A percentile compares a stretch with the other conserved stretches of the same genome.
These are phyloP conservation scores for Entrophospora sp. DNA, from an alignment of 192 early-diverging fungal genomes.

Conservation along the genomic window DNA sequence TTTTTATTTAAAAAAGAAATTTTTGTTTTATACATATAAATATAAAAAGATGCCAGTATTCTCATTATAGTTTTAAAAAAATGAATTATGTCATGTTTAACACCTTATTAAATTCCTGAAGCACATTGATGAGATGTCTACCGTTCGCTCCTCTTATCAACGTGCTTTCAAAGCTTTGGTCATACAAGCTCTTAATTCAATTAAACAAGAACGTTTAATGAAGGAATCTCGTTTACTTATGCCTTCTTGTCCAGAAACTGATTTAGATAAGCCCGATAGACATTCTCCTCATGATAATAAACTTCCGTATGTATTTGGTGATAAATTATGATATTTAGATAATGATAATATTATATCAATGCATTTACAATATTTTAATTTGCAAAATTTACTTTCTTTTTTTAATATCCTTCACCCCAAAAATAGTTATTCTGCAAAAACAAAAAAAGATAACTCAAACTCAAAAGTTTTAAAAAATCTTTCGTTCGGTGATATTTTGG, in stretches of 20 bases:
- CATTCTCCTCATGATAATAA: slow-evolving; percentile 20
- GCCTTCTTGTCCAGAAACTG: slow-evolving; percentile 32
- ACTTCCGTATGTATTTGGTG: slow-evolving; percentile 10
- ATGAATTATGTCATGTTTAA: neutral
- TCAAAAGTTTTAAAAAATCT: neutral
- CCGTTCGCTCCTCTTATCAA: slow-evolving; percentile 77
- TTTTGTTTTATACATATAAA: too few relatives aligned
- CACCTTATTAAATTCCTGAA: neutral
- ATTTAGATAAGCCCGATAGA: slow-evolving; percentile 23
- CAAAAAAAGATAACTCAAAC: neutral
- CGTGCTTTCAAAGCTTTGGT: slow-evolving; percentile 79
- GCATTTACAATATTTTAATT: slow-evolving; percentile 6
- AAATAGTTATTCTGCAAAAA: neutral
- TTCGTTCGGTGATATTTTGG: slow-evolving; percentile 45
- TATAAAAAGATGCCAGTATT: too few relatives aligned
- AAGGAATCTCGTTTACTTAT: slow-evolving; percentile 39
- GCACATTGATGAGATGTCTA: slow-evolving; percentile 73
- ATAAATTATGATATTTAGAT: slow-evolving; percentile 5
- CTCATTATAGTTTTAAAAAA: too few relatives aligned
- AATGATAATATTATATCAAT: too few relatives aligned
- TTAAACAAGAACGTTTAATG: slow-evolving; percentile 38
- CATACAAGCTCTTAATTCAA: slow-evolving; percentile 63
- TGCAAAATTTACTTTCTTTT: slow-evolving; percentile 15
- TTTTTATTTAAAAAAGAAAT: too few relatives aligned
- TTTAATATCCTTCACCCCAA: slow-evolving; percentile 13